Percentiles rank a stretch among this genome's conserved stretches.
Evolutionary conservation across 2,329 filamentous ascomycete genomes (phyloP).

Genomic region (Xylariaceae sp.): DNA sequence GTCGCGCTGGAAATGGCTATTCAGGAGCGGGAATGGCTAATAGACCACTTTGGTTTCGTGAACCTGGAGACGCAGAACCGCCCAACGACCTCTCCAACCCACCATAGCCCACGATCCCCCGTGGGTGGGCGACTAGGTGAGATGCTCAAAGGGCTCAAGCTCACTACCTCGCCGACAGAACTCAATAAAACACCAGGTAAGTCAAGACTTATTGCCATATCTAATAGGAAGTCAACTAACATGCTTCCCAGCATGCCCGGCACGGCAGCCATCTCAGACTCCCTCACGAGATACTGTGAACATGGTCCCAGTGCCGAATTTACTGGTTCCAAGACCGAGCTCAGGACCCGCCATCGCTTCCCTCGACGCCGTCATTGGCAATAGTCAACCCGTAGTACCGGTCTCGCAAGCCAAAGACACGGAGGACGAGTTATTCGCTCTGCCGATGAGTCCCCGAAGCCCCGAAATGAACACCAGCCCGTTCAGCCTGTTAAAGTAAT

Average conservation of each 20-base stretch:
- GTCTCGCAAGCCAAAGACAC: slow-evolving; percentile 42
- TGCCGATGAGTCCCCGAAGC: slow-evolving; percentile 79
- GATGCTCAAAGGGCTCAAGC: slow-evolving; percentile 71
- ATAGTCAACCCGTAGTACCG: slow-evolving; percentile 10
- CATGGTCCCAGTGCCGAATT: slow-evolving; percentile 27
- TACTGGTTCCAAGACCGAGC: slow-evolving; percentile 9
- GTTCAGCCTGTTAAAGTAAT: slow-evolving; percentile 53
- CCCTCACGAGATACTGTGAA: slow-evolving; percentile 29
- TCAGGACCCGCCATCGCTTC: slow-evolving; percentile 32
- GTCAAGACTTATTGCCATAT: slow-evolving; percentile 14
- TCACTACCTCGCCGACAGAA: slow-evolving; percentile 67
- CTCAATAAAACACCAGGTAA: slow-evolving; percentile 52
- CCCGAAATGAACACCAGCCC: slow-evolving; percentile 82
- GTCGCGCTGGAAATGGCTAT: slow-evolving; percentile 79
- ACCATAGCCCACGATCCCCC: slow-evolving; percentile 58
- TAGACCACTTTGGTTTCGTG: slow-evolving; percentile 67
- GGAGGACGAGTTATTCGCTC: slow-evolving; percentile 79
- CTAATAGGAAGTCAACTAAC: slow-evolving; percentile 1
- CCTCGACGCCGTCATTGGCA: slow-evolving; percentile 38
- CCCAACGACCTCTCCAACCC: slow-evolving; percentile 30
- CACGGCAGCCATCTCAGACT: slow-evolving; percentile 10
- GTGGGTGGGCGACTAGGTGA: slow-evolving; percentile 67
- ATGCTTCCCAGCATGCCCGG: slow-evolving; percentile 6
- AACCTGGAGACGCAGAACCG: slow-evolving; percentile 32
- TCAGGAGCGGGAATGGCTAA: slow-evolving; percentile 80